Evolutionary conservation across 768 basidiomycete genomes (phyloP).

Genomic region (Russula abietina): DNA sequence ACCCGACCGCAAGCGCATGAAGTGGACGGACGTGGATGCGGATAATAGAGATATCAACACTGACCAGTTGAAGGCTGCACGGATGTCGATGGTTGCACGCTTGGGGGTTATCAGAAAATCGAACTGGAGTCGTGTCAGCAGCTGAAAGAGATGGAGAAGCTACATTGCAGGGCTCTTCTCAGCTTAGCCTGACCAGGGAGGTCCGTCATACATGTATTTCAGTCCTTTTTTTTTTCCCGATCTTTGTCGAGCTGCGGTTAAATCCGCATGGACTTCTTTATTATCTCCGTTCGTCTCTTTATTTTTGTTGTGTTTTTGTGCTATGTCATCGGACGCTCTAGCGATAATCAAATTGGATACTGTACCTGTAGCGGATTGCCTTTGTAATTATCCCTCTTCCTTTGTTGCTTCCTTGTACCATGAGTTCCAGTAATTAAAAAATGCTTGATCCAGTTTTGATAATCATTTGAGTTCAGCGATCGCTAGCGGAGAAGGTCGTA

Average conservation of each 20-base stretch:
- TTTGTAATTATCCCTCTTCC: too few species aligned
- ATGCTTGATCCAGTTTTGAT: too few species aligned
- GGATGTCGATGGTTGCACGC: neutral
- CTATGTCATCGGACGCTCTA: neutral
- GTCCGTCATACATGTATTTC: neutral
- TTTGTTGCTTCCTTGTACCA: too few species aligned
- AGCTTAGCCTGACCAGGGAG: neutral
- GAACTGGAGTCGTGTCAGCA: neutral
- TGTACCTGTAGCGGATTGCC: too few species aligned
- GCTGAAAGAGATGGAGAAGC: constrained; percentile 1
- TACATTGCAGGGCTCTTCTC: neutral
- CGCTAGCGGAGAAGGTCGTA: too few species aligned
- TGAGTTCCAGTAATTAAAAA: too few species aligned
- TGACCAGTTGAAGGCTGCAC: neutral
- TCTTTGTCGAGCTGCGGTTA: neutral
- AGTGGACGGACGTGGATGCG: neutral
- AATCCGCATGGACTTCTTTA: constrained; percentile 6
- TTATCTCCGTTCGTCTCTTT: neutral
- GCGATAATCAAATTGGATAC: too few species aligned
- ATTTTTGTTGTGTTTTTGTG: neutral
- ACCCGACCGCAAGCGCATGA: constrained; percentile 1
- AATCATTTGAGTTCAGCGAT: too few species aligned
- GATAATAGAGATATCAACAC: neutral
- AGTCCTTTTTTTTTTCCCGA: too few species aligned
- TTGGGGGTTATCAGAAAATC: neutral